Evolutionary conservation across 75 land plant genomes (phyloP), one percentile per base, ranked within the genome.

Genomic region (Ceratopteris richardii): DNA sequence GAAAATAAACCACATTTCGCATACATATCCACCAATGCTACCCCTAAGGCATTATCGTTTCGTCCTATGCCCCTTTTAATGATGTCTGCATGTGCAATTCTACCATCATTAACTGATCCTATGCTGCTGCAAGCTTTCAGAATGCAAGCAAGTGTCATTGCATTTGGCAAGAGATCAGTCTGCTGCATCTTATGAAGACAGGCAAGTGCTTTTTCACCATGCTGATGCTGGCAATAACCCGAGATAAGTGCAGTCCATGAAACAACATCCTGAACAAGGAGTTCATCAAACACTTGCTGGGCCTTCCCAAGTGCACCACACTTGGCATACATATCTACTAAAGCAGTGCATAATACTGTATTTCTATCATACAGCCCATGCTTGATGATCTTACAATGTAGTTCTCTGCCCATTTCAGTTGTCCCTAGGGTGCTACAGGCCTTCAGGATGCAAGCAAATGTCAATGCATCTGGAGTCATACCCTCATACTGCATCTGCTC

Each of bases 11-110:
- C 80, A 60, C 86, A 83, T 43, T 73, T 83, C 30, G 83, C 69
- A 65, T 84, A 81, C 44, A 80, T 77, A 36, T 73, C 62, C 29
- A 74, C 53, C 29, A 84, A 67, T 26, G 81, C 66, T 65, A 63
- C 74, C 13, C 59, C 51, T 20, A 84, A 72, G 50, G 62, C 50
- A 46, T 3, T 46, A 33, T 22, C 55, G 64, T 29, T 75, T 63
- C 17, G 24, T 17, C 26, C 66, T 37, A 47, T 77, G 58, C 1
- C 33, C 62, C 20, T 67, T 72, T 56, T 46, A 2, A 5, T 17
- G 17, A 46, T 46, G 9, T 9, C 14, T 40, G 9, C 42, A 40
- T 40, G 42, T 10, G 14, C 14, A 10, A 10, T 9, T 40, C 14
- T 40, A 14, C 42, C 42, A 10, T 40, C 14, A 9, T 14, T 14